Percentiles rank a stretch among this genome's conserved stretches.
These are phyloP conservation scores for Agapanthus africanus DNA, from an alignment of 106 monocot genomes.

Conservation along the genomic window DNA sequence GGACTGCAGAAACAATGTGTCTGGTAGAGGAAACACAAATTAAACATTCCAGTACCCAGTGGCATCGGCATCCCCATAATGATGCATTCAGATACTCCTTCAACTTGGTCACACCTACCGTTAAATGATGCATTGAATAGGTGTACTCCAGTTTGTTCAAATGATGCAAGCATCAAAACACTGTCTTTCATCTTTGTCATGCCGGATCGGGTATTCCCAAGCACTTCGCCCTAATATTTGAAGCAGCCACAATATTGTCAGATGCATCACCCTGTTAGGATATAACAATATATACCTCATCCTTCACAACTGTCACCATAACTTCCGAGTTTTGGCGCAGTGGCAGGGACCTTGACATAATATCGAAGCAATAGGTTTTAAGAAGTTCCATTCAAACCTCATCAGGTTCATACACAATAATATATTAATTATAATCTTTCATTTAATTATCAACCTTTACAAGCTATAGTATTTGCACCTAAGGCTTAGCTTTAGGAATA, in stretches of 20 bases:
- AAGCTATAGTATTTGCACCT: too few species aligned
- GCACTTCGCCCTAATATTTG: constrained; percentile 81
- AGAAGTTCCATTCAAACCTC: too few species aligned
- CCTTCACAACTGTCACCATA: too few species aligned
- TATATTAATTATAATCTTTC: too few species aligned
- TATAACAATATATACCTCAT: too few species aligned
- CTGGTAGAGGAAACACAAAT: constrained; percentile 42
- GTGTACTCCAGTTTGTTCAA: constrained; percentile 90
- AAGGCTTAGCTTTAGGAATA: too few species aligned
- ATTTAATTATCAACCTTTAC: too few species aligned
- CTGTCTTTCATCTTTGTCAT: constrained; percentile 93
- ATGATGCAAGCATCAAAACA: constrained; percentile 93
- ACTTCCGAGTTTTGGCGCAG: too few species aligned
- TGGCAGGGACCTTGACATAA: too few species aligned
- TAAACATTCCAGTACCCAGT: constrained; percentile 85
- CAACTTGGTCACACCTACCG: constrained; percentile 76
- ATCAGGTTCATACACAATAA: too few species aligned
- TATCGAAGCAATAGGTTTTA: too few species aligned
- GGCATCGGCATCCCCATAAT: constrained; percentile 97
- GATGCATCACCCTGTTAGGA: too few species aligned
- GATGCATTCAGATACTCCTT: constrained; percentile 93
- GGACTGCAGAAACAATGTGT: background rate
- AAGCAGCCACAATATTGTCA: constrained; percentile 12
- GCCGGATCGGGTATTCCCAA: constrained; percentile 89
- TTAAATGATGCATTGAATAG: constrained; percentile 80